Conservation (phyloP, 441 rosid genomes). For the Populus tomentosa region DNA sequence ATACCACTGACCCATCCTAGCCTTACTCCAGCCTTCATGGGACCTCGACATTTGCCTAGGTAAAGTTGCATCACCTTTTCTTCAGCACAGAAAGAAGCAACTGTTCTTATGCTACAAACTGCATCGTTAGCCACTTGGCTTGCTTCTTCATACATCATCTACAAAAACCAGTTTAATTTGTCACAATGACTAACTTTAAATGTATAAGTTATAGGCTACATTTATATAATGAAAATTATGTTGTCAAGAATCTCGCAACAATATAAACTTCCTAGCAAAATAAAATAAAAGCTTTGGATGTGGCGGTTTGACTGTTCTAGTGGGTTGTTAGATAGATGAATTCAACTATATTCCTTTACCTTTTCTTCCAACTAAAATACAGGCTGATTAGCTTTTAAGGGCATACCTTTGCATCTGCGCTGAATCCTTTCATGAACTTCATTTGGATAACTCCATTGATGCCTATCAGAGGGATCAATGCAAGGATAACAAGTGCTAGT, state of each 20-base stretch:
- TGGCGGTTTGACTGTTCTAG: too few relatives aligned
- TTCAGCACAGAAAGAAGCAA: slow-evolving; percentile 85
- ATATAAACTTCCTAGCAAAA: too few relatives aligned
- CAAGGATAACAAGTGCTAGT: slow-evolving; percentile 60
- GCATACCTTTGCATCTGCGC: slow-evolving; percentile 68
- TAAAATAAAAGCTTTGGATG: too few relatives aligned
- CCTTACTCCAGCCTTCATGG: slow-evolving; percentile 54
- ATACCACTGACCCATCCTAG: slow-evolving; percentile 64
- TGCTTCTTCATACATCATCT: slow-evolving; percentile 88
- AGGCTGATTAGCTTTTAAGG: not conserved
- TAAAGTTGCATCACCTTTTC: slow-evolving; percentile 72
- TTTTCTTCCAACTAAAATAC: not conserved
- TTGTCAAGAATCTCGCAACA: not conserved
- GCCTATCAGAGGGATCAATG: slow-evolving; percentile 55
- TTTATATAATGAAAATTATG: not conserved
- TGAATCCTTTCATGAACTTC: slow-evolving; percentile 70
- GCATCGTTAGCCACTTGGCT: slow-evolving; percentile 90
- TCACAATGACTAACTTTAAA: too few relatives aligned
- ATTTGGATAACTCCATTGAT: slow-evolving; percentile 50
- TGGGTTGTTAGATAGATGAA: too few relatives aligned
- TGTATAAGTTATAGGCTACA: too few relatives aligned
- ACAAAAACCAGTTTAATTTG: slow-evolving; percentile 6
- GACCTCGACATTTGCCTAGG: slow-evolving; percentile 59
- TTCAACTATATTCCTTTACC: too few relatives aligned
- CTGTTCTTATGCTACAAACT: slow-evolving; percentile 81